Evolutionary conservation across 257 asterid genomes (phyloP), one percentile per base, ranked within the genome.

Genomic region (Mentha longifolia): DNA sequence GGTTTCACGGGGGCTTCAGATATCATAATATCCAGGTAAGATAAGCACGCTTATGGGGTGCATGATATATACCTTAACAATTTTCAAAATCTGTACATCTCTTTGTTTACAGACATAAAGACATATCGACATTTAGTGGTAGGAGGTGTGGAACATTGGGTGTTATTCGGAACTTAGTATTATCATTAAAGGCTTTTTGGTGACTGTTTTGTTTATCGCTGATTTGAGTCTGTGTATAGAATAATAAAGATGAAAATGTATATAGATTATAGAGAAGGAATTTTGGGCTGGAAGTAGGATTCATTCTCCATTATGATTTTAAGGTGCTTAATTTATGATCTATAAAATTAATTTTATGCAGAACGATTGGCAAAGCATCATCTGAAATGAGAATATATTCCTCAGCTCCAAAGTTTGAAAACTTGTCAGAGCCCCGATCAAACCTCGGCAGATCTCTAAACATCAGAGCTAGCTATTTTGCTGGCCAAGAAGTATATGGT

Each of bases 301-400:
- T 6, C 37, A 33, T 33, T 3, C 37, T 3, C 37, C 3, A 33
- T 33, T 33, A 5, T 33, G 37, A 33, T 33, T 3, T 16, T 57
- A 49, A 4, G 70, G 45, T 43, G 67, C 57, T 56, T 41, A 10
- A 25, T 69, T 39, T 46, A 59, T 59, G 71, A 60, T 77, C 47
- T 19, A 52, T 4, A 15, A 61, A 61, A 61, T 68, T 28, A 42
- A 43, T 42, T 51, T 22, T 76, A 22, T 83, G 78, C 79, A 94
- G 97, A 85, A 71, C 88, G 65, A 75, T 94, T 68, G 99, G 99
- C 71, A 89, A 82, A 77, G 94, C 97, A 76, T 87, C 97, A 59
- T 94, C 95, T n/a, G 97, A 94, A 74, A 78, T 79, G 76, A 94
- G 97, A 80, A 57, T 94, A 72, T 91, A 89, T 82, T 94, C 76